Evolutionary conservation across 2,329 filamentous ascomycete species (phyloP), one percentile per base, ranked within the genome.

Genomic region (Penicillium italicum): DNA sequence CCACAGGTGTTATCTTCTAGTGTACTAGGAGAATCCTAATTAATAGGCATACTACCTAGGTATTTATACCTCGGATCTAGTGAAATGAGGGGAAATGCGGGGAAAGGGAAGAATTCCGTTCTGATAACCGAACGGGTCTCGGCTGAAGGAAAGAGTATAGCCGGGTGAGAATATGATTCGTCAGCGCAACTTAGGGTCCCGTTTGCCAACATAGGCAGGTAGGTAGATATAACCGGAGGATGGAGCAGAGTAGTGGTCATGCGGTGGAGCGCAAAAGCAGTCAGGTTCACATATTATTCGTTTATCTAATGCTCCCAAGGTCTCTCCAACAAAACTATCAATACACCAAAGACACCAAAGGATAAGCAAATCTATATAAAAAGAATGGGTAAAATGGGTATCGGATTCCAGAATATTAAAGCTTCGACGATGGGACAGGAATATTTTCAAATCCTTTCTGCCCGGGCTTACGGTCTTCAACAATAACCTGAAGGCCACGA

Each of bases 371-470:
- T 38, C 18, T 31, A 51, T 30, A 28, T 22, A 14, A 45, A 18
- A 28, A 38, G 20, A 40, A 33, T 45, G 41, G 41, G 41, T 45
- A 43, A n/a, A 40, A 30, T 40, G 53, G 46, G 41, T 45, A 55
- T 55, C 34, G 44, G n/a, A 30, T 34, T 38, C 16, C 36, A 51
- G 33, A 52, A 53, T n/a, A 31, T 26, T 42, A 33, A 28, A 53
- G 14, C 30, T 20, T 51, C n/a, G 30, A 48, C 12, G 64, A 59
- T 24, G 76, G 75, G n/a, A 76, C 62, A 34, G 72, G 70, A 12
- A 79, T 65, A n/a, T 53, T 67, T 60, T 79, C 76, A 67, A 72
- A 79, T n/a, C 76, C 76, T 55, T 76, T 74, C 50, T 77, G 70
- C 3, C 75, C 76, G 48, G 73, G 66, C 56, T 70, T 59, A 16